Evolutionary conservation across 106 monocot genomes (phyloP).

Genomic region (Xerophyta viscosa): DNA sequence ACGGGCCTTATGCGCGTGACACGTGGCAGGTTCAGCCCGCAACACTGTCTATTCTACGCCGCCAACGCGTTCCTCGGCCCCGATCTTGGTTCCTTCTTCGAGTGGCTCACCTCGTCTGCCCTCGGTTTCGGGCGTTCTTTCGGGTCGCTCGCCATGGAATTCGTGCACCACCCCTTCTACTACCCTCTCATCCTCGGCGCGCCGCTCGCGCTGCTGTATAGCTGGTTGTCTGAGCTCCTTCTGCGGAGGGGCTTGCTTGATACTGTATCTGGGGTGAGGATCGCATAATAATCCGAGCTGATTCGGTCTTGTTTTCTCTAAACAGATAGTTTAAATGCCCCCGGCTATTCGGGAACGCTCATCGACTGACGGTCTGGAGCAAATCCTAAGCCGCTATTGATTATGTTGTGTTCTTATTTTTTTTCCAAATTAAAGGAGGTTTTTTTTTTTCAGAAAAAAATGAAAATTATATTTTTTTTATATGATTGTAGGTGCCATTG

Average conservation of each 20-base stretch:
- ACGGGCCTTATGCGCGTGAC: constrained; percentile 46
- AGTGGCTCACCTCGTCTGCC: constrained; percentile 47
- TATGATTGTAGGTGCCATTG: constrained; percentile 36
- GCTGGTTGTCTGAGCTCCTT: constrained; percentile 42
- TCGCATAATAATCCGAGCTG: background rate
- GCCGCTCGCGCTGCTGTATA: constrained; percentile 54
- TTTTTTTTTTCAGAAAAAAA: background rate
- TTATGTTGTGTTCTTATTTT: no score
- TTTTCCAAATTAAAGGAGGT: background rate
- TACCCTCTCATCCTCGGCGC: constrained; percentile 66
- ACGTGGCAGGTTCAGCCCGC: constrained; percentile 59
- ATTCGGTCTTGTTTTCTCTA: background rate
- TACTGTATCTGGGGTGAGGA: constrained; percentile 43
- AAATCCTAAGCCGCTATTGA: no score
- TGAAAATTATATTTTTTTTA: background rate
- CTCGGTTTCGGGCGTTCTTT: constrained; percentile 14
- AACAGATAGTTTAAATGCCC: background rate
- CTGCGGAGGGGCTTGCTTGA: constrained; percentile 43
- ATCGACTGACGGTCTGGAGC: no score
- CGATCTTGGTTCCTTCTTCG: constrained; percentile 75
- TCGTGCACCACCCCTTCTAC: constrained; percentile 70
- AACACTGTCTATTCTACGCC: constrained; percentile 84
- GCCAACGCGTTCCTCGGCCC: constrained; percentile 85
- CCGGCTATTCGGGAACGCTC: no score
- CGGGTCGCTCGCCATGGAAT: constrained; percentile 39